Evolutionary conservation across 2,329 filamentous ascomycete genomes (phyloP).

Genomic region (Geosmithia putterillii): DNA sequence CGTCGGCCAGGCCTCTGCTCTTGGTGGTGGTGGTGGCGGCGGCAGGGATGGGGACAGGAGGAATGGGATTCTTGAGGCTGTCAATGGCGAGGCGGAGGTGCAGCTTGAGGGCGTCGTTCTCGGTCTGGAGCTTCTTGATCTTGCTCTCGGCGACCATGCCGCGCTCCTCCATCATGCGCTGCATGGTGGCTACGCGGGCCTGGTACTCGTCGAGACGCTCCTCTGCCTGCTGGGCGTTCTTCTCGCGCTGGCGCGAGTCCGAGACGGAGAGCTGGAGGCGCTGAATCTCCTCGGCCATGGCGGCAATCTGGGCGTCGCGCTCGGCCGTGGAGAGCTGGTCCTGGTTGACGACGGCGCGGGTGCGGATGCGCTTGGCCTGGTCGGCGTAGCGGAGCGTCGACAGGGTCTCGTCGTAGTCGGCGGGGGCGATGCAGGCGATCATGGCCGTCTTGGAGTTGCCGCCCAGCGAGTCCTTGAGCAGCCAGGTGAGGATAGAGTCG

Average conservation of each 20-base stretch:
- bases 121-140: slow-evolving; percentile 76
- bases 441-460: slow-evolving; percentile 98
- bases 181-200: slow-evolving; percentile 76
- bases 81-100: slow-evolving; percentile 80
- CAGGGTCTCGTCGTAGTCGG: slow-evolving; percentile 94
- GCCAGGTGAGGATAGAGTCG: slow-evolving; percentile 73
- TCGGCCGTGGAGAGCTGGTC: slow-evolving; percentile 86
- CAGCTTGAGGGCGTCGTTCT: slow-evolving; percentile 80
- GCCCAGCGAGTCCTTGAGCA: slow-evolving; percentile 89
- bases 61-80: slow-evolving; percentile 85
- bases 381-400: slow-evolving; percentile 95
- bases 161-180: slow-evolving; percentile 91
- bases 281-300: slow-evolving; percentile 94
- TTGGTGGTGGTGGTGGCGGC: background rate
- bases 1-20: slow-evolving; percentile 6
- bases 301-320: slow-evolving; percentile 82
- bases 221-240: slow-evolving; percentile 65
- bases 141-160: slow-evolving; percentile 85
- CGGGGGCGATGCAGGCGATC: slow-evolving; percentile 94
- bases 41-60: slow-evolving; percentile 33
- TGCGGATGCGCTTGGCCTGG: slow-evolving; percentile 94
- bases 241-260: slow-evolving; percentile 54
- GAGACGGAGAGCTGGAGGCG: slow-evolving; percentile 64
- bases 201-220: slow-evolving; percentile 92
- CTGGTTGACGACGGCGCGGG: slow-evolving; percentile 88